Evolutionary conservation across 306 rosid species (phyloP), one percentile per base, ranked within the genome.

Genomic region (Cercis canadensis): DNA sequence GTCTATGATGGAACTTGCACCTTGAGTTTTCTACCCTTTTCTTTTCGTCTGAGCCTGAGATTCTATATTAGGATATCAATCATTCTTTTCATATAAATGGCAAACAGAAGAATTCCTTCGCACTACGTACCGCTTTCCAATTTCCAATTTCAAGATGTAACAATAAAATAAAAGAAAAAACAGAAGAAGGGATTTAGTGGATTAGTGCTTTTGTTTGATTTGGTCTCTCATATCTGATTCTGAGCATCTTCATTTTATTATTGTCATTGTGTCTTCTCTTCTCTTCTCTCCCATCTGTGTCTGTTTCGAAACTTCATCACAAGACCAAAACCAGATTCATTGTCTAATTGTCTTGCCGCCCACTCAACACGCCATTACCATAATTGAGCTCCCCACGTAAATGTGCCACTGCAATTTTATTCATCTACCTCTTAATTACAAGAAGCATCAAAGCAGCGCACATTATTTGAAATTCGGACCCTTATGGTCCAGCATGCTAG

Each of bases 361-460:
- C 87, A 81, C 88, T 70, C 79, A 75, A 72, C 29, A 64, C 45
- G 72, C 69, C 21, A 72, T 45, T 77, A 47, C 62, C 83, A 87
- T 82, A 40, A 87, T 87, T 77, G 18, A 74, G 82, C 77, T 60
- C 72, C 87, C 87, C 84, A 75, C 76, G 54, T 50, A 57, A 33
- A 61, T 17, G 46, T 52, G 63, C 43, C 24, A 41, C 44, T 32
- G 50, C 70, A 60, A 51, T 75, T 75, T 41, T 34, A 59, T 76
- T 49, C 43, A 34, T 75, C 53, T 29, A 11, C 40, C 32, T 4
- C 33, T 8, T 37, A 8, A 37, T 37, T 37, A 6, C 10, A 5
- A 37, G 10, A 37, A 37, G 7, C 10, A 5, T 1, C 8, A 37
- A n/a, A n/a, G n/a, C 10, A 6, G 43, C 10, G 6, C 43, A 37